Conservation (phyloP, 768 basidiomycete species). For the Auriculariales sp. region DNA sequence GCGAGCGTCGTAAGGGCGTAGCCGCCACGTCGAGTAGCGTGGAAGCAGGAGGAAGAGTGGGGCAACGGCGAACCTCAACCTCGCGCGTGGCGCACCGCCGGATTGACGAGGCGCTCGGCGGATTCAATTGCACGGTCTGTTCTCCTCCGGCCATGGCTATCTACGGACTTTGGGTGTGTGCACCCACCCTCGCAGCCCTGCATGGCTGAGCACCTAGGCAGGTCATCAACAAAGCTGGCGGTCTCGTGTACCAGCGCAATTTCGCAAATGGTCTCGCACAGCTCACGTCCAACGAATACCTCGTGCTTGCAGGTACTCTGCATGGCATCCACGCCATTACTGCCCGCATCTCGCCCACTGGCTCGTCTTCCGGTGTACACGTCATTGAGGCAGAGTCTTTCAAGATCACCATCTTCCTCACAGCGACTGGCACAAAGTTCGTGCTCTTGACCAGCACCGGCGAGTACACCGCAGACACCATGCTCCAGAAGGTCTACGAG, state of each 20-base stretch:
- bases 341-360: constrained; percentile 72
- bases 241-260: constrained; percentile 84
- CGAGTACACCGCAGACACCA: constrained; percentile 51
- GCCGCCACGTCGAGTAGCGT: too few relatives aligned
- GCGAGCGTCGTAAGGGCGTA: too few relatives aligned
- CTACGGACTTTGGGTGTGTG: constrained; percentile 65
- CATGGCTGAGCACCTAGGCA: constrained; percentile 17
- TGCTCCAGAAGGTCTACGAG: constrained; percentile 82
- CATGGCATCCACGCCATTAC: constrained; percentile 99
- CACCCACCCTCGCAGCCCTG: constrained; percentile 1
- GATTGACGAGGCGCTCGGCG: too few relatives aligned
- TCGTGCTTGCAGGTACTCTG: constrained; percentile 89
- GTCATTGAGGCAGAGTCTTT: constrained; percentile 94
- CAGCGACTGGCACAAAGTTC: constrained; percentile 90
- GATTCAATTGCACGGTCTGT: too few relatives aligned
- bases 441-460: constrained; percentile 76
- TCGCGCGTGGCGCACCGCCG: too few relatives aligned
- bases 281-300: constrained; percentile 84
- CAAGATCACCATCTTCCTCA: constrained; percentile 84
- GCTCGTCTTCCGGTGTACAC: constrained; percentile 73
- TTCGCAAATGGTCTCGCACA: constrained; percentile 93
- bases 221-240: constrained; percentile 98
- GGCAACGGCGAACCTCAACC: too few relatives aligned
- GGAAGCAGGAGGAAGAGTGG: too few relatives aligned
- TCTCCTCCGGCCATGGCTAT: too few relatives aligned